Percentiles rank a stretch among this genome's conserved stretches.
Conservation (phyloP, 768 basidiomycete genomes). For the Pisolithus marmoratus region DNA sequence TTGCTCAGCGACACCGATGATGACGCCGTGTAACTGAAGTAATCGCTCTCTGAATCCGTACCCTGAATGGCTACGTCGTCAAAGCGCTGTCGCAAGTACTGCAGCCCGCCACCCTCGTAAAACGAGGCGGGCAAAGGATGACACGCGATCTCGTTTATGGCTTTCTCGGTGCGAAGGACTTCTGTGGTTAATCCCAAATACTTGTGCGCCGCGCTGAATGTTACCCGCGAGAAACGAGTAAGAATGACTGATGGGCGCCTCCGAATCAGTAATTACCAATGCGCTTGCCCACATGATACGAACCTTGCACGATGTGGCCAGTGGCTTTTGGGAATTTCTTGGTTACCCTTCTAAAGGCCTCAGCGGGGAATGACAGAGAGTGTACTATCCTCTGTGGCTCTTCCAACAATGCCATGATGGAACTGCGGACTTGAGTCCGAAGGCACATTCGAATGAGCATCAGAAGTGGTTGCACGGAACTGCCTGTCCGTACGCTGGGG, state of each 20-base stretch:
- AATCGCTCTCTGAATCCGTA: conserved; percentile 52
- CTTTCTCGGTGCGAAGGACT: conserved; percentile 93
- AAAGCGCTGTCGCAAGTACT: conserved; percentile 87
- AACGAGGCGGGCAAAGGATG: conserved; percentile 89
- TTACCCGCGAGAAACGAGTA: conserved; percentile 93
- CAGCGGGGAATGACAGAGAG: conserved; percentile 98
- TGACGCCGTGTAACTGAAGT: conserved; percentile 36
- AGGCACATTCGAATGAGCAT: conserved; percentile 15
- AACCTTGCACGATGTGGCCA: conserved; percentile 93
- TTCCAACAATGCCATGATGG: conserved; percentile 77
- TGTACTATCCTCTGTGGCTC: conserved; percentile 91
- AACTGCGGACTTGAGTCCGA: conserved; percentile 24
- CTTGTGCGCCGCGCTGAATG: conserved; percentile 94
- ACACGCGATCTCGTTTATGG: conserved; percentile 94
- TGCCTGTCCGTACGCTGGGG: conserved; percentile 6
- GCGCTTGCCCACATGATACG: background rate
- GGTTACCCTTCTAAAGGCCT: conserved; percentile 90
- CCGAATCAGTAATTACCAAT: conserved; percentile 9
- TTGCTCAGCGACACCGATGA: conserved; percentile 17
- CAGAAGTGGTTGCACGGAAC: conserved; percentile 9
- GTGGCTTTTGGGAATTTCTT: conserved; percentile 97
- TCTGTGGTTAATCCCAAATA: conserved; percentile 94
- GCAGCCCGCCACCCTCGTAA: conserved; percentile 88
- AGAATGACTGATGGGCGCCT: conserved; percentile 64
- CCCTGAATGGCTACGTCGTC: conserved; percentile 45